Base-by-base conservation (phyloP, 176 grass and related monocot genomes). In the Oryza longistaminata region DNA sequence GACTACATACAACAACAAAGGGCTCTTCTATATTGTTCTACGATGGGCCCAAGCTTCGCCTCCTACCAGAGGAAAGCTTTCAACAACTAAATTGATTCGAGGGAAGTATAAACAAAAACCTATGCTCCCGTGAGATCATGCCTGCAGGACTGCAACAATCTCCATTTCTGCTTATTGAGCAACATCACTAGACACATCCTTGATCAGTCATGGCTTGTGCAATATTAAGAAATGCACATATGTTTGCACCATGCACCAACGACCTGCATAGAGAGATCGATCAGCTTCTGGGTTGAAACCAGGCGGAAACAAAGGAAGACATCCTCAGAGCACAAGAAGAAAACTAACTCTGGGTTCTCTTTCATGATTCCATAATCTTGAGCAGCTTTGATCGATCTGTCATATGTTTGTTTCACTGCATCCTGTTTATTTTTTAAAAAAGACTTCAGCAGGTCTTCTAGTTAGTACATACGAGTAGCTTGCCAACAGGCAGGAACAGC, bases 201-300 rank as follows among this genome's bases (percentile, higher is more conserved):
- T 99, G 97, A 80, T 99, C 97, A 44, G 88, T 92, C 97, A 99
- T 99, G 27, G 97, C 97, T 86, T 99, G 93, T 2, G 88, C 93
- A 74, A 99, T 92, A 88, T 96, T 92, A 48, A 92, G 92, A 42
- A 99, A 99, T 11, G 93, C 92, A 15, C 86, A 93, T 88, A 99
- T 96, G 78, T 96, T 99, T 16, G 91, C 90, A 21, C 97, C 97
- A 81, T 99, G 93, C 67, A 94, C 97, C 82, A 99, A 90, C 52
- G 82, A 80, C 71, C 97, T 99, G 78, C 24, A 76, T 4, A 60
- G 24, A 85, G 49, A 77, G 13, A 64, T 15, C 15, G 37, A 66
- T 88, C 71, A 85, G 64, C 64, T 88, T 86, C 75, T 76, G n/a
- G 31, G 68, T n/a, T 53, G 66, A 82, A 71, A 34, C 9, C 67